Percentiles rank a stretch among this genome's conserved stretches.
These are phyloP conservation scores for Cladosporium sp. DNA, from an alignment of 2,329 filamentous ascomycete species.

Conservation along the genomic window DNA sequence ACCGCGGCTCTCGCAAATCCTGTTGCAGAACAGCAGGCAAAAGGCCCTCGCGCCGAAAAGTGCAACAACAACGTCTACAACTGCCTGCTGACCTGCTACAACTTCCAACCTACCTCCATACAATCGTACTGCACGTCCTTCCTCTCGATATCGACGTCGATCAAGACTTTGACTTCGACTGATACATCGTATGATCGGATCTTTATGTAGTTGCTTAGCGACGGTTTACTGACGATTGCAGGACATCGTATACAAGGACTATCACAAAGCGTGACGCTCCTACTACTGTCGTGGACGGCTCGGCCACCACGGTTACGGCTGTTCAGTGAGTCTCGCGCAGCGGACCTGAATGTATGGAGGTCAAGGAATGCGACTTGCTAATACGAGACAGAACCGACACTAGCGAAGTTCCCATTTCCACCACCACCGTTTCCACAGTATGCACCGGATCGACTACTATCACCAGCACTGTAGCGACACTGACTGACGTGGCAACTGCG, in stretches of 20 bases:
- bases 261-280: not conserved
- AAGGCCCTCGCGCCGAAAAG: not conserved
- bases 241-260: not conserved
- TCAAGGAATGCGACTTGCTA: not conserved
- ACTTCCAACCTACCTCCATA: not conserved
- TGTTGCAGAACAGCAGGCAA: not conserved
- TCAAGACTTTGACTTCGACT: not conserved
- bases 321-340: not conserved
- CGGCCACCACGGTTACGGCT: not conserved
- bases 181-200: not conserved
- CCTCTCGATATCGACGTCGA: not conserved
- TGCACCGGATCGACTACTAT: not conserved
- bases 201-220: not conserved
- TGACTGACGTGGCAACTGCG: not conserved
- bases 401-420: not conserved
- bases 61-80: not conserved
- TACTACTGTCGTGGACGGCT: not conserved
- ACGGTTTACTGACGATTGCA: not conserved
- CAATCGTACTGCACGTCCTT: not conserved
- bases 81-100: not conserved
- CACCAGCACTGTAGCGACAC: not conserved
- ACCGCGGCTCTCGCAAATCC: not conserved
- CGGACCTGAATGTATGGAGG: no score
- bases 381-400: not conserved
- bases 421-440: not conserved